Evolutionary conservation across 2,329 filamentous ascomycete genomes (phyloP).

Genomic region (Xylaria sp.): DNA sequence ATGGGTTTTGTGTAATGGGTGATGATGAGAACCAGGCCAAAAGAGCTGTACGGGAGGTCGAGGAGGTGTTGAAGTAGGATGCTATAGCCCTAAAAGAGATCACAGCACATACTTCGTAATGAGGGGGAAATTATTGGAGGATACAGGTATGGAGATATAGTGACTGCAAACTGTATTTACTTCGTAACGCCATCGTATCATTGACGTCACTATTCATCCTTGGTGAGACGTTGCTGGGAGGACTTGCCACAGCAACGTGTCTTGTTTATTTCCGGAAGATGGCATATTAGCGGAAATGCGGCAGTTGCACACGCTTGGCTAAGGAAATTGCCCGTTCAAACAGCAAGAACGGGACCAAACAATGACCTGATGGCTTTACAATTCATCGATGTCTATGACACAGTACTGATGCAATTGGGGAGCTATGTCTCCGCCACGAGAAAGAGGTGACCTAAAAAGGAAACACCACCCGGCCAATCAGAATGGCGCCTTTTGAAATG

Average conservation of each 20-base stretch:
- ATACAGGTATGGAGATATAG: background rate
- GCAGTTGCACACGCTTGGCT: background rate
- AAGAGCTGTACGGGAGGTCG: background rate
- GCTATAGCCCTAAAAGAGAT: background rate
- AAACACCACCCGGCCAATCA: constrained; percentile 21
- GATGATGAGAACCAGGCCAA: background rate
- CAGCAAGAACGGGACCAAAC: background rate
- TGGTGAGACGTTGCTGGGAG: too few species aligned
- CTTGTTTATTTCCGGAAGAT: background rate
- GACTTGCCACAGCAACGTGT: background rate
- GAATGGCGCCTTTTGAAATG: background rate
- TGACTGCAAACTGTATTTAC: background rate
- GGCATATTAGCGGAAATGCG: background rate
- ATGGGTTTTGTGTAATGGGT: background rate
- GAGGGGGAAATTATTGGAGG: background rate
- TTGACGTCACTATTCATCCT: constrained; percentile 15
- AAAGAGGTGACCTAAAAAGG: background rate
- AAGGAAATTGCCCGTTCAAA: background rate
- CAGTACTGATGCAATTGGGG: constrained; percentile 29
- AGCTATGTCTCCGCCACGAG: constrained; percentile 13
- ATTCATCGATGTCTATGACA: constrained; percentile 27
- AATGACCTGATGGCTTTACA: constrained; percentile 5
- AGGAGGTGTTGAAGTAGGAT: background rate
- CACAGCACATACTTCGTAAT: background rate
- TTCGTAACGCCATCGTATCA: constrained; percentile 6